These are phyloP conservation scores for Buddleja alternifolia DNA, from an alignment of 257 asterid species.

Conservation along the genomic window DNA sequence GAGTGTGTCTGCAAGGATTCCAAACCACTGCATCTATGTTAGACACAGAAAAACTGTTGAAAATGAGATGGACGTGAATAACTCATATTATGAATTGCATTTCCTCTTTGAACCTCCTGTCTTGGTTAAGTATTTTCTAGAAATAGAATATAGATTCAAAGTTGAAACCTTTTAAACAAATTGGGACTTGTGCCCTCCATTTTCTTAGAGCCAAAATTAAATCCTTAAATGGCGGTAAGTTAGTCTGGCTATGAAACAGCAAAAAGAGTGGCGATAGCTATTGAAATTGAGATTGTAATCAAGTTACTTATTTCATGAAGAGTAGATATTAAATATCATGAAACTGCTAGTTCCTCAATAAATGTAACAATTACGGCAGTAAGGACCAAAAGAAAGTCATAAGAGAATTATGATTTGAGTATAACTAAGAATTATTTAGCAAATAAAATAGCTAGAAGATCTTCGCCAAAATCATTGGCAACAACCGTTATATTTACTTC, in stretches of 20 bases:
- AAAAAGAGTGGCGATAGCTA: slow-evolving; percentile 1
- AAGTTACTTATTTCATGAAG: background rate
- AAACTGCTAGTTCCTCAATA: background rate
- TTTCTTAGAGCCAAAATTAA: slow-evolving; percentile 3
- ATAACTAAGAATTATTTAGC: background rate
- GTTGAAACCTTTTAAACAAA: slow-evolving; percentile 11
- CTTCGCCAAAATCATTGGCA: background rate
- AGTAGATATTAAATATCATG: background rate
- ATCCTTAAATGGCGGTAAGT: slow-evolving; percentile 1
- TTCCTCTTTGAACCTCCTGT: slow-evolving; percentile 5
- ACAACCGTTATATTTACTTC: slow-evolving; percentile 11
- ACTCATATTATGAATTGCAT: background rate
- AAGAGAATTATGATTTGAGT: background rate
- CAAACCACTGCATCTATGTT: slow-evolving; percentile 9
- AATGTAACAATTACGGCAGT: too few species aligned
- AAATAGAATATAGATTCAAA: background rate
- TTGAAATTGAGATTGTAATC: background rate
- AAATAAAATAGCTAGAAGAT: slow-evolving; percentile 13
- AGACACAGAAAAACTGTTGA: slow-evolving; percentile 3
- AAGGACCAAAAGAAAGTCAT: too few species aligned
- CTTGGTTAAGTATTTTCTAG: background rate
- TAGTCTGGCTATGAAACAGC: slow-evolving; percentile 6
- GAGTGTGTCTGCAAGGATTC: too few species aligned
- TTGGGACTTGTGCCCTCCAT: slow-evolving; percentile 1
- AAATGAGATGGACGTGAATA: background rate